Base-by-base conservation (phyloP, 2,329 filamentous ascomycete genomes). In the Saccharata proteae region DNA sequence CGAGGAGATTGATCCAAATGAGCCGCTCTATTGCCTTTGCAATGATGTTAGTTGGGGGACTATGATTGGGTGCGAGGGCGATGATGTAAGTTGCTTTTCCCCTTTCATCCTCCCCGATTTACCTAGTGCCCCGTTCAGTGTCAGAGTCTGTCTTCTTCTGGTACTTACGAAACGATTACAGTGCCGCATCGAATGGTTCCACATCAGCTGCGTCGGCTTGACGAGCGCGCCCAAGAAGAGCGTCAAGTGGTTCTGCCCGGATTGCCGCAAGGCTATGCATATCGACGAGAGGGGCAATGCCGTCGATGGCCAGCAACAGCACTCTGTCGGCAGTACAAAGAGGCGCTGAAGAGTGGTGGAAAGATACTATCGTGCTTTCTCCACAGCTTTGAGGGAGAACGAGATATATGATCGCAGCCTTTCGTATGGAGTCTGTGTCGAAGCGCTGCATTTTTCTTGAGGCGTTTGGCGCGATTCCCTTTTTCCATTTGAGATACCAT, bases 141-240 rank as follows among this genome's bases (percentile, higher is more conserved):
- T 17, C 25, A 20, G 16, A 11, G n/a, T 5, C 6, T 16, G 12
- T 26, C 25, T 22, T 30, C 26, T 15, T 30, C 32, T 41, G 46
- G 68, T 13, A 11, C 9, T 28, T 7, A 16, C 7, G n/a, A 19
- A 18, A 4, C 5, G 7, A 12, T 4, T 6, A 59, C 61, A 80
- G 57, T 90, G 82, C 58, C 76, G 82, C 44, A 74, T 74, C 40
- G 80, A 88, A 54, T 90, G 82, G 82, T 90, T 88, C 52, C 82
- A 90, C 49, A 65, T 90, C 23, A 73, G 75, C 40, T 90, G 82
- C 46, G 78, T 90, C 5, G 74, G 68, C 4, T 61, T 90, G 40
- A 48, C 47, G 19, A 69, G 75, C 15, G 71, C 80, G 37, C 80
- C 81, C 8, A 69, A 75, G 3, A 65, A 79, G 12, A 79, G 78